Conservation (phyloP, 257 asterid genomes). For the Plantago major region DNA sequence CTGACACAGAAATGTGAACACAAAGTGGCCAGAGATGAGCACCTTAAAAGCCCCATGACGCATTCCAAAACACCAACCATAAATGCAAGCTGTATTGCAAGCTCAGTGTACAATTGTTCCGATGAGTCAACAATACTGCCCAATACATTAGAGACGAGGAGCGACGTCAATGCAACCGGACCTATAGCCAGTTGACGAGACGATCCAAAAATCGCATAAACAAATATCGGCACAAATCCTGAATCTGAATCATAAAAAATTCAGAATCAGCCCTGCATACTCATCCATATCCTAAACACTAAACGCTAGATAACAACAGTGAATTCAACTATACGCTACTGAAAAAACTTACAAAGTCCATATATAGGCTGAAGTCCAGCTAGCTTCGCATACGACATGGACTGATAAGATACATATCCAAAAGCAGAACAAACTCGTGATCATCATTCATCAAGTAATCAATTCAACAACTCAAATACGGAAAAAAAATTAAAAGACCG, state of each 20-base stretch:
- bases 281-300: constrained; percentile 11
- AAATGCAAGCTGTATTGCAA: constrained; percentile 87
- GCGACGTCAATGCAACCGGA: constrained; percentile 96
- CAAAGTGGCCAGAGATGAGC: constrained; percentile 21
- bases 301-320: constrained; percentile 5
- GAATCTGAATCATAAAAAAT: constrained; percentile 57
- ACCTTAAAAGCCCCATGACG: constrained; percentile 92
- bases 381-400: constrained; percentile 99
- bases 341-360: constrained; percentile 90
- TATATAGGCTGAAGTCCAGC: constrained; percentile 97
- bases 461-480: not conserved
- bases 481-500: not conserved
- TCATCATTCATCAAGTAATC: constrained; percentile 6
- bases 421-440: constrained; percentile 12
- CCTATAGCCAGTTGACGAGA: constrained; percentile 99
- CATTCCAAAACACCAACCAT: constrained; percentile 96
- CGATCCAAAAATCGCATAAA: constrained; percentile 89
- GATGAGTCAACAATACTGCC: constrained; percentile 78
- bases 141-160: constrained; percentile 88
- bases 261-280: not conserved
- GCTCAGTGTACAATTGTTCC: constrained; percentile 82
- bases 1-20: not conserved
- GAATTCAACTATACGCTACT: not conserved
- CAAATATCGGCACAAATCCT: constrained; percentile 94
- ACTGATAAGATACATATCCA: constrained; percentile 43